Evolutionary conservation across 345 rosid genomes (phyloP), one percentile per base, ranked within the genome.

Genomic region (Brassica napus): DNA sequence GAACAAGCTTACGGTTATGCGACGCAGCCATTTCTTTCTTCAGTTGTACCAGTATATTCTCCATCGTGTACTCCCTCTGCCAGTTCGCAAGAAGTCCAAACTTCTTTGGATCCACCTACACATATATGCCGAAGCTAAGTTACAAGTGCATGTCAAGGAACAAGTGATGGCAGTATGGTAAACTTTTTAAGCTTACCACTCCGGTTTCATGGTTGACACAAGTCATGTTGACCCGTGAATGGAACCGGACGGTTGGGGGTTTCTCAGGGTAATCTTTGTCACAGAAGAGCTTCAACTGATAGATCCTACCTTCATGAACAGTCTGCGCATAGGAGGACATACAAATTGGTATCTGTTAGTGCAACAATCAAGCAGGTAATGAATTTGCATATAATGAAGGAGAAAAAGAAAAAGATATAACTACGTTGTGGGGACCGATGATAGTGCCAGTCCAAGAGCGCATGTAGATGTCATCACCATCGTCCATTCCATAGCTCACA

Each of bases 401-500:
- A 61, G 30, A 34, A 5, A 44, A 73, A 32, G 73, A 61, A 72
- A 70, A 79, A 79, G 74, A 76, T 77, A 73, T 44, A 77, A 74
- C 86, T 90, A 90, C 97, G 86, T 92, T 92, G 87, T 88, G 95
- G 66, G 93, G 95, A 81, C 97, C 97, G 55, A 92, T 92, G 79
- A 92, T 81, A 18, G 97, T 92, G 77, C 97, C 97, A 72, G 97
- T 92, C 97, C 98, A 94, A 8, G 98, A 94, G 74, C 92, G 98
- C 98, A 91, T 94, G 58, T 78, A 89, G 81, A 92, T 87, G 85
- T 94, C 97, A 75, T 94, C 98, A 75, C 92, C 96, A 80, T 92
- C 98, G n/a, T 94, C 98, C 98, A 94, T 94, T 78, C 98, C 98
- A 81, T 94, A 94, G 90, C 98, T 94, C 69, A 94, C 98, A 16